Conservation (phyloP, 176 grass and related monocot genomes). For the Carex cristatella region DNA sequence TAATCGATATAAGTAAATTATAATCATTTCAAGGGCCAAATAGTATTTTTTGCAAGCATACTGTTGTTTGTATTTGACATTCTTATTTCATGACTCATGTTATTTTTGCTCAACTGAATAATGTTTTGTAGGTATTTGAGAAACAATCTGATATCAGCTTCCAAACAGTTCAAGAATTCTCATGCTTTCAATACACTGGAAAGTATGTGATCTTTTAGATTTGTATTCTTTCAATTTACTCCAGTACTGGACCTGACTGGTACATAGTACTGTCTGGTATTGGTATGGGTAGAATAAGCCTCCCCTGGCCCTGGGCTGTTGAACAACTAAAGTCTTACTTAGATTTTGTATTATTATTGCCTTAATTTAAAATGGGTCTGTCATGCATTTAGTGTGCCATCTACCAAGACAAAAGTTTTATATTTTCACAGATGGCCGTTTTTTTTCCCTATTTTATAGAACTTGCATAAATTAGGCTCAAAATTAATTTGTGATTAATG, state of each 20-base stretch:
- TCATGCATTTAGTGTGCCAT: slow-evolving; percentile 6
- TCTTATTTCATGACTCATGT: not conserved
- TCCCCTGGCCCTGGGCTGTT: not conserved
- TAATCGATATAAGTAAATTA: not conserved
- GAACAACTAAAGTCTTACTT: not conserved
- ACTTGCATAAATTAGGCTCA: not conserved
- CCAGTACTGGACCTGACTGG: not conserved
- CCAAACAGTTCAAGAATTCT: slow-evolving; percentile 45
- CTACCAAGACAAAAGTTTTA: slow-evolving; percentile 9
- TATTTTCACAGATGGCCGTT: not conserved
- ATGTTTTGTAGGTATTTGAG: slow-evolving; percentile 55
- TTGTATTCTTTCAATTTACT: not conserved
- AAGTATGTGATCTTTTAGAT: slow-evolving; percentile 33
- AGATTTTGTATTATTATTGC: not conserved
- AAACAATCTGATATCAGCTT: slow-evolving; percentile 38
- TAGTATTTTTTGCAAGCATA: not conserved
- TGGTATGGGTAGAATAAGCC: not conserved
- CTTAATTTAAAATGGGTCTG: slow-evolving; percentile 9
- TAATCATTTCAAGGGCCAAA: not conserved
- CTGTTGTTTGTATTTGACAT: not conserved
- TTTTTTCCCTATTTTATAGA: not conserved
- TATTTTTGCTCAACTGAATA: not conserved
- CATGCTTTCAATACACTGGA: slow-evolving; percentile 70
- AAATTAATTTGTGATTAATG: slow-evolving; percentile 10
- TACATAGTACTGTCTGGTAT: not conserved